Evolutionary conservation across 495 filamentous ascomycete species (phyloP).

Genomic region (Podospora didyma): DNA sequence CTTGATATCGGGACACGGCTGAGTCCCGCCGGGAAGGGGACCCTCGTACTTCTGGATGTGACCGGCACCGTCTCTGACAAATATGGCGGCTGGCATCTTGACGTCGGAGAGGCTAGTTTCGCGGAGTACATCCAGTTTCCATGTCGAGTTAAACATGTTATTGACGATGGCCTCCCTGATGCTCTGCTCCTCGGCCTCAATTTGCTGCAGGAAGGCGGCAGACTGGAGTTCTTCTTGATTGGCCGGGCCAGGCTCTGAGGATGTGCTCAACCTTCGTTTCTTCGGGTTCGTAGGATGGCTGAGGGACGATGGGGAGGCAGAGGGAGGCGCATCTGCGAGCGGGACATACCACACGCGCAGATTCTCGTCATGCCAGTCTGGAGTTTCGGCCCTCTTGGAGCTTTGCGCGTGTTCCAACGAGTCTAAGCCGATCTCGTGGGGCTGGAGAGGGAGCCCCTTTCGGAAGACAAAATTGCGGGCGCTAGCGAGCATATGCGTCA

Average conservation of each 20-base stretch:
- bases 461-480: slow-evolving; percentile 87
- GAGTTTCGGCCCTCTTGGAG: slow-evolving; percentile 23
- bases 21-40: slow-evolving; percentile 50
- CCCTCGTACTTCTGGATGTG: slow-evolving; percentile 65
- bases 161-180: slow-evolving; percentile 58
- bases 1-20: slow-evolving; percentile 57
- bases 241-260: slow-evolving; percentile 44
- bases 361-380: slow-evolving; percentile 69
- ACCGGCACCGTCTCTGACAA: slow-evolving; percentile 60
- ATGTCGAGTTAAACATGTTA: slow-evolving; percentile 79
- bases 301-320: not conserved
- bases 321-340: slow-evolving; percentile 41
- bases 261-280: slow-evolving; percentile 17
- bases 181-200: slow-evolving; percentile 31
- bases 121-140: slow-evolving; percentile 64
- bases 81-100: slow-evolving; percentile 63
- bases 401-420: slow-evolving; percentile 14
- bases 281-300: not conserved
- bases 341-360: slow-evolving; percentile 82
- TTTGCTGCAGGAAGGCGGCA: not conserved
- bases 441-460: slow-evolving; percentile 65
- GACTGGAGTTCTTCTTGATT: slow-evolving; percentile 45
- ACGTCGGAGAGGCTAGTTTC: slow-evolving; percentile 63
- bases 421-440: slow-evolving; percentile 58
- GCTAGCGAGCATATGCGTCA: slow-evolving; percentile 74